These are phyloP conservation scores for Actinomortierella ambigua DNA, from an alignment of 371 early-diverging fungal genomes.

Conservation along the genomic window DNA sequence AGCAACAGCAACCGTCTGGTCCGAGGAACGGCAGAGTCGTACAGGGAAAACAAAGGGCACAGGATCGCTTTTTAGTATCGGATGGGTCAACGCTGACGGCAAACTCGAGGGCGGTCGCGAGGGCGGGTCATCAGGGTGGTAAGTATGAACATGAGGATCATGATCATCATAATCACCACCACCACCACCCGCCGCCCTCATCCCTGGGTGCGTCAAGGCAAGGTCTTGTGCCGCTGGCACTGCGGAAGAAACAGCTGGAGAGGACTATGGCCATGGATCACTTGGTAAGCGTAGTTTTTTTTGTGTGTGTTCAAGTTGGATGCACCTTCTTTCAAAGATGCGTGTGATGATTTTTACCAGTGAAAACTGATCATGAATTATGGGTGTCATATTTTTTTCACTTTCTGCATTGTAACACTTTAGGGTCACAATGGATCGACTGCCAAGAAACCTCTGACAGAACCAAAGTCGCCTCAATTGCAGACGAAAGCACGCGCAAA, in stretches of 20 bases:
- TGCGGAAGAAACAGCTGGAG: conserved; percentile 15
- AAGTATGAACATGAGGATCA: conserved; percentile 14
- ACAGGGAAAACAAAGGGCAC: no score
- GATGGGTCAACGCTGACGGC: neutral
- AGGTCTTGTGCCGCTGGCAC: conserved; percentile 14
- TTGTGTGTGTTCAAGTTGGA: neutral
- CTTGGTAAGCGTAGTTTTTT: neutral
- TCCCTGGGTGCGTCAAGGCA: conserved; percentile 24
- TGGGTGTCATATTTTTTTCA: neutral
- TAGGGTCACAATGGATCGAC: neutral
- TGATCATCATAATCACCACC: no score
- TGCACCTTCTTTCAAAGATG: neutral
- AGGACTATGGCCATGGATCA: neutral
- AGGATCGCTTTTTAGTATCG: neutral
- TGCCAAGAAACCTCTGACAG: conserved; percentile 8
- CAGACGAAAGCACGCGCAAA: conserved; percentile 17
- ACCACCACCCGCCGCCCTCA: no score
- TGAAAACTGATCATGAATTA: neutral
- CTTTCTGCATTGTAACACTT: no score
- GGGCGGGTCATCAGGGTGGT: conserved; percentile 8
- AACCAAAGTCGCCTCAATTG: conserved; percentile 20
- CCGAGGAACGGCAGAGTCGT: neutral
- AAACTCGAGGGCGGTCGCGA: neutral
- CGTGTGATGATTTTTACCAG: no score
- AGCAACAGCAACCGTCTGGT: neutral